These are phyloP conservation scores for Suhomyces panamericanus DNA, from an alignment of 1,139 yeast genomes.

Conservation along the genomic window DNA sequence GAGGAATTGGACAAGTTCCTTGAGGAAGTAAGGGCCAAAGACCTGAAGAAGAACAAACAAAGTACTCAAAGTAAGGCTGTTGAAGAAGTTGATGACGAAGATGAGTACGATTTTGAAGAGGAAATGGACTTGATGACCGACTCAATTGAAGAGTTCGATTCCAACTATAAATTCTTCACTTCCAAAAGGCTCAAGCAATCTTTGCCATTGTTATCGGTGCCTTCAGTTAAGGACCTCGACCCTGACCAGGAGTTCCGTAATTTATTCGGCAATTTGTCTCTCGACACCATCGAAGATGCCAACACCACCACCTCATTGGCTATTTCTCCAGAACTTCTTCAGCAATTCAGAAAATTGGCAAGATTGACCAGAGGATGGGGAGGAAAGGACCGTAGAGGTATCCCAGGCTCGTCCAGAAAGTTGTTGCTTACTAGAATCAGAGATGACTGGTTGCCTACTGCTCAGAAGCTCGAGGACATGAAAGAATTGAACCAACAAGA, in stretches of 20 bases:
- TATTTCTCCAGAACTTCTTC: constrained; percentile 64
- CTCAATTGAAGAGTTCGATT: constrained; percentile 37
- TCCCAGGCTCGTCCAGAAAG: constrained; percentile 73
- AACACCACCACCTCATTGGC: constrained; percentile 61
- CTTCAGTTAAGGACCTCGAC: constrained; percentile 58
- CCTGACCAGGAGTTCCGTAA: constrained; percentile 77
- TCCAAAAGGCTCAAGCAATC: constrained; percentile 39
- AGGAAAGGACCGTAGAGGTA: constrained; percentile 69
- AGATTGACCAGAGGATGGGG: constrained; percentile 78
- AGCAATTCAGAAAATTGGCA: constrained; percentile 61
- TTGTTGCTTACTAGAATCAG: constrained; percentile 68
- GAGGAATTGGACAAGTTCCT: constrained; percentile 45
- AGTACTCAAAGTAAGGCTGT: not conserved
- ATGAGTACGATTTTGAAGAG: constrained; percentile 32
- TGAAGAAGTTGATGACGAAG: constrained; percentile 18
- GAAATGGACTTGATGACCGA: constrained; percentile 34
- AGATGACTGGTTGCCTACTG: constrained; percentile 81
- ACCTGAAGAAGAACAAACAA: constrained; percentile 20
- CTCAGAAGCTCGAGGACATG: constrained; percentile 63
- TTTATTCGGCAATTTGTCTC: constrained; percentile 72
- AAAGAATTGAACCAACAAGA: constrained; percentile 50
- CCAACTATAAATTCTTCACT: constrained; percentile 49
- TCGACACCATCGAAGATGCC: constrained; percentile 71
- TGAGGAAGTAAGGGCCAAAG: constrained; percentile 33
- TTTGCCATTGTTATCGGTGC: constrained; percentile 43